Percentiles rank a stretch among this genome's conserved stretches.
phyloP scores from a whole-genome alignment of 768 basidiomycete species.

The Solioccasus polychromus region DNA sequence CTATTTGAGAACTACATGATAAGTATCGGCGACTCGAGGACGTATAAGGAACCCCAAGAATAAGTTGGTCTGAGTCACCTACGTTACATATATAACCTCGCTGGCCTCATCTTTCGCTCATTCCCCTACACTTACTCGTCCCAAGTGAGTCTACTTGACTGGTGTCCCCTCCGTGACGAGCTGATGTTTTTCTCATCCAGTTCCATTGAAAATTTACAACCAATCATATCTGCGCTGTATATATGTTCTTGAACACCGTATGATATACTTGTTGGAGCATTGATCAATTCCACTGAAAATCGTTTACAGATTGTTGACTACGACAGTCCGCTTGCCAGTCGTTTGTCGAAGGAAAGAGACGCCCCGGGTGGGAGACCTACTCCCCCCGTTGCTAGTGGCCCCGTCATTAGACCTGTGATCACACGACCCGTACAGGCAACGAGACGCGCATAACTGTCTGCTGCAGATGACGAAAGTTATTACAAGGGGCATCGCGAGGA shows the following conservation, averaged over 20 bases:
- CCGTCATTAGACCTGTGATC: neutral
- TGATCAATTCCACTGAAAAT: neutral
- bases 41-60: constrained; percentile 8
- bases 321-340: neutral
- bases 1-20: no score
- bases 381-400: neutral
- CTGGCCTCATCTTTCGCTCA: neutral
- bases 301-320: constrained; percentile 1
- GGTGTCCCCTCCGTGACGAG: neutral
- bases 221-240: neutral
- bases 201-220: neutral
- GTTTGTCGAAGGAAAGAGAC: neutral
- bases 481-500: neutral
- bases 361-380: constrained; percentile 9
- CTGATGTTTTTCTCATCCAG: constrained; percentile 1
- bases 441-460: no score
- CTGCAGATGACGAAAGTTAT: neutral
- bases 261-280: neutral
- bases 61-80: neutral
- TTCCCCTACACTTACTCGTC: neutral
- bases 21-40: no score
- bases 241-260: constrained; percentile 8
- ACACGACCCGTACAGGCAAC: constrained; percentile 5
- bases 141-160: neutral
- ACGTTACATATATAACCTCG: neutral